phyloP scores from a whole-genome alignment of 352 stramenopile genomes.

The Halophytophthora polymorphica region DNA sequence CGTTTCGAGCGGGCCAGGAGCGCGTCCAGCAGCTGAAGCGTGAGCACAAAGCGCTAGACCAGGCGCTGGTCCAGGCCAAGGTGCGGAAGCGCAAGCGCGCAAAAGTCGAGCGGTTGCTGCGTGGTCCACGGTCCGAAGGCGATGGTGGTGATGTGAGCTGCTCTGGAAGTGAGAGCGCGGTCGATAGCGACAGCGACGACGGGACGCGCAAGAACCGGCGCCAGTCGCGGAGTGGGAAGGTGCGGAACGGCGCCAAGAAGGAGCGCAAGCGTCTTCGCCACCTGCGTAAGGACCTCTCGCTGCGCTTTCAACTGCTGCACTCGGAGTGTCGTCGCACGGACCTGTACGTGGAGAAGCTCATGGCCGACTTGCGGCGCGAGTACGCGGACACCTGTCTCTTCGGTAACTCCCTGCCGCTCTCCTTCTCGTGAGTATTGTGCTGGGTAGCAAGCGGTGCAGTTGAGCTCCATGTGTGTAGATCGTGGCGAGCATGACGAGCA shows the following conservation, averaged over 20 bases:
- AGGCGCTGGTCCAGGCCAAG: constrained; percentile 35
- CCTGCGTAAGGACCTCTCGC: constrained; percentile 43
- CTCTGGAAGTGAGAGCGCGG: constrained; percentile 12
- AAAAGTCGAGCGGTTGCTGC: constrained; percentile 32
- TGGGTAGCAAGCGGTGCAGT: neutral
- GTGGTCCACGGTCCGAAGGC: constrained; percentile 10
- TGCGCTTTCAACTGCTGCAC: constrained; percentile 59
- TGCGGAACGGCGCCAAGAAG: constrained; percentile 28
- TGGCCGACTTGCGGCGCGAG: constrained; percentile 54
- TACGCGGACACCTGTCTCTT: constrained; percentile 72
- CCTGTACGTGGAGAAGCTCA: constrained; percentile 49
- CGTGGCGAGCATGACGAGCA: too few species aligned
- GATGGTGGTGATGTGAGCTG: constrained; percentile 8
- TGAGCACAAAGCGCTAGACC: constrained; percentile 39
- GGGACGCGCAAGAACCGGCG: constrained; percentile 5
- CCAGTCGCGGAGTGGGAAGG: constrained; percentile 1
- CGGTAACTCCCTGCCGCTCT: constrained; percentile 21
- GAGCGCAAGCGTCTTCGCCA: constrained; percentile 38
- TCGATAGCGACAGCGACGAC: neutral
- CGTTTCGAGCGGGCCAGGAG: constrained; percentile 24
- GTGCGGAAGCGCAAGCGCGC: constrained; percentile 29
- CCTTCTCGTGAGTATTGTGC: constrained; percentile 9
- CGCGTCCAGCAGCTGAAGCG: constrained; percentile 26
- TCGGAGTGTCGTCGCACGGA: constrained; percentile 53
- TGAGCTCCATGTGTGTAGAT: neutral